Evolutionary conservation across 768 basidiomycete genomes (phyloP).

Genomic region (Russula earlei): DNA sequence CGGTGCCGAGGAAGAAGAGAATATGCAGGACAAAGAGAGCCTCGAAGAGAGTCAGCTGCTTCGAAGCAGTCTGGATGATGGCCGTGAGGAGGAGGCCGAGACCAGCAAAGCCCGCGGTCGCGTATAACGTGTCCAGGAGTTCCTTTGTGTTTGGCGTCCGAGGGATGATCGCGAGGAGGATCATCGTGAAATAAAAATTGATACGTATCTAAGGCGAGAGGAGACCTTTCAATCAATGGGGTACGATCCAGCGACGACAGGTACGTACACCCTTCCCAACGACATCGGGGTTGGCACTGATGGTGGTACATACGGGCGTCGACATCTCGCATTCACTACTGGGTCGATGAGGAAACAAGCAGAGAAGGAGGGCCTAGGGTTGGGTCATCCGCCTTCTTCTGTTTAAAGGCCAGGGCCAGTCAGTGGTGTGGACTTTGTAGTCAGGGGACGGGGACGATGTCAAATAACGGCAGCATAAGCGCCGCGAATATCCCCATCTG

Average conservation of each 20-base stretch:
- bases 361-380: too few relatives aligned
- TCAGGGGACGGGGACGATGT: too few relatives aligned
- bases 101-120: constrained; percentile 6
- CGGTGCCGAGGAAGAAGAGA: constrained; percentile 13
- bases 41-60: constrained; percentile 1
- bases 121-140: background rate
- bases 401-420: too few relatives aligned
- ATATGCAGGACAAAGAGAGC: constrained; percentile 12
- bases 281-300: background rate
- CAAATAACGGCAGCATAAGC: too few relatives aligned
- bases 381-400: too few relatives aligned
- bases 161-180: constrained; percentile 5
- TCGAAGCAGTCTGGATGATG: background rate
- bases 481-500: too few relatives aligned
- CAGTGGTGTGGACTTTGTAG: too few relatives aligned
- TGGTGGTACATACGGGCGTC: background rate
- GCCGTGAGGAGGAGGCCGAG: constrained; percentile 14
- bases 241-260: background rate
- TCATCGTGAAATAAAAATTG: constrained; percentile 12
- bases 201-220: constrained; percentile 1
- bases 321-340: background rate
- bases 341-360: background rate
- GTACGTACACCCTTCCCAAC: constrained; percentile 3
- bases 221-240: background rate
- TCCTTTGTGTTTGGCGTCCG: background rate